phyloP scores from a whole-genome alignment of 2,329 filamentous ascomycete species.

The Macrophomina pseudophaseolina region DNA sequence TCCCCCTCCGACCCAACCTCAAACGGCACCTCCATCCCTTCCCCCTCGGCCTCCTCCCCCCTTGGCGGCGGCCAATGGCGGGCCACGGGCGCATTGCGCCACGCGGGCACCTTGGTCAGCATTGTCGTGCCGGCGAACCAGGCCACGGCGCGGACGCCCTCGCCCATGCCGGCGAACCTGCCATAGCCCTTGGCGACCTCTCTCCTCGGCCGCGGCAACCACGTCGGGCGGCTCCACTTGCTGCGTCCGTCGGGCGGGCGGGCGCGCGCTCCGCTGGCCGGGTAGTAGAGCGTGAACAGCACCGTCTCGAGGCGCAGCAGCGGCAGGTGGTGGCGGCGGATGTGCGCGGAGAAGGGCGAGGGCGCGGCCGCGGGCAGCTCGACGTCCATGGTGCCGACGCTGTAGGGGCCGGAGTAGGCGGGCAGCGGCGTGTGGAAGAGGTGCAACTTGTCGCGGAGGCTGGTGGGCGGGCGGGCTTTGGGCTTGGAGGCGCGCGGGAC shows the following conservation, averaged over 20 bases:
- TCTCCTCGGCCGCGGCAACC: conserved; percentile 64
- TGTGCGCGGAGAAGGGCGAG: conserved; percentile 52
- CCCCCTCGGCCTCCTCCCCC: conserved; percentile 37
- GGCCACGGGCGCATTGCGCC: conserved; percentile 64
- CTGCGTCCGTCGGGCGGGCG: conserved; percentile 47
- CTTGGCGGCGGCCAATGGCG: conserved; percentile 58
- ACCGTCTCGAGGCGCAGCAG: conserved; percentile 63
- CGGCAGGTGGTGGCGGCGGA: conserved; percentile 54
- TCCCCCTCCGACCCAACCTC: conserved; percentile 36
- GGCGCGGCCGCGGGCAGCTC: conserved; percentile 58
- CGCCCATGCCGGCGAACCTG: conserved; percentile 61
- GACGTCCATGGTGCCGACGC: conserved; percentile 59
- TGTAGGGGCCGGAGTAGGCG: conserved; percentile 59
- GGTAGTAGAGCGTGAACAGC: conserved; percentile 70
- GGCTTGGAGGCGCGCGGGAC: conserved; percentile 50
- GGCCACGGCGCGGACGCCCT: conserved; percentile 50
- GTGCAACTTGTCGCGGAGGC: conserved; percentile 54
- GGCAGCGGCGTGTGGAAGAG: conserved; percentile 54
- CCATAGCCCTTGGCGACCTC: conserved; percentile 65
- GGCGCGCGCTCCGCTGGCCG: conserved; percentile 52
- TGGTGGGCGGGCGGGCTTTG: conserved; percentile 53
- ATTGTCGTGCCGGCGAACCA: conserved; percentile 64
- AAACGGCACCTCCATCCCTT: conserved; percentile 52
- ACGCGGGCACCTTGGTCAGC: conserved; percentile 69
- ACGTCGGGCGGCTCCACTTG: conserved; percentile 61